Evolutionary conservation across 805 yeast species (phyloP).

Genomic region (Candida gorgasii): DNA sequence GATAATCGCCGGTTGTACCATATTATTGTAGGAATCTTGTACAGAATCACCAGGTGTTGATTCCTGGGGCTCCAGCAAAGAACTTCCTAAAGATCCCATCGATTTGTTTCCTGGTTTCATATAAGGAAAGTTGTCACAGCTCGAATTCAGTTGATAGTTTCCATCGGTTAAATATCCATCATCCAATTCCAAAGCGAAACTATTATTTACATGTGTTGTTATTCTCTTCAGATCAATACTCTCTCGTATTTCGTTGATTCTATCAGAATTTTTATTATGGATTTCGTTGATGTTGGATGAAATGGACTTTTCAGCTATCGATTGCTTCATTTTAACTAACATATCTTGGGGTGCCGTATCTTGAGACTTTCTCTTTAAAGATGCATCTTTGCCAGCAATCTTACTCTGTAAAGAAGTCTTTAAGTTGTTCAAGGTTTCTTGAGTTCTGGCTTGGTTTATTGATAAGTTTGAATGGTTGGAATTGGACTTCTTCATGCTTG

Average conservation of each 20-base stretch:
- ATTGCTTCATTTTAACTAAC: slow-evolving; percentile 25
- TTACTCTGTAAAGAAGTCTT: slow-evolving; percentile 12
- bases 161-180: slow-evolving; percentile 6
- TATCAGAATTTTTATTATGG: not conserved
- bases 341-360: slow-evolving; percentile 23
- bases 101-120: slow-evolving; percentile 7
- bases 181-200: slow-evolving; percentile 8
- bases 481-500: slow-evolving; percentile 7
- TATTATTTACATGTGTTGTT: slow-evolving; percentile 15
- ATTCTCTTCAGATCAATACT: slow-evolving; percentile 37
- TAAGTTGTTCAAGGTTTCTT: slow-evolving; percentile 15
- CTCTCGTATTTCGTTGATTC: slow-evolving; percentile 34
- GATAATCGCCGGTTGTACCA: slow-evolving; percentile 13
- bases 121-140: slow-evolving; percentile 6
- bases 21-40: too few species aligned
- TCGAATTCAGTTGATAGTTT: slow-evolving; percentile 13
- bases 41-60: too few species aligned
- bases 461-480: slow-evolving; percentile 16
- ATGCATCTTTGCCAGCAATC: slow-evolving; percentile 10
- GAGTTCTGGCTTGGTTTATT: slow-evolving; percentile 14
- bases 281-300: slow-evolving; percentile 10
- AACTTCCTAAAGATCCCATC: slow-evolving; percentile 11
- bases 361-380: slow-evolving; percentile 10
- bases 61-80: slow-evolving; percentile 12
- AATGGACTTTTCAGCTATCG: slow-evolving; percentile 24